phyloP scores from a whole-genome alignment of 768 basidiomycete genomes.

The Tricholoma hemisulphureum region DNA sequence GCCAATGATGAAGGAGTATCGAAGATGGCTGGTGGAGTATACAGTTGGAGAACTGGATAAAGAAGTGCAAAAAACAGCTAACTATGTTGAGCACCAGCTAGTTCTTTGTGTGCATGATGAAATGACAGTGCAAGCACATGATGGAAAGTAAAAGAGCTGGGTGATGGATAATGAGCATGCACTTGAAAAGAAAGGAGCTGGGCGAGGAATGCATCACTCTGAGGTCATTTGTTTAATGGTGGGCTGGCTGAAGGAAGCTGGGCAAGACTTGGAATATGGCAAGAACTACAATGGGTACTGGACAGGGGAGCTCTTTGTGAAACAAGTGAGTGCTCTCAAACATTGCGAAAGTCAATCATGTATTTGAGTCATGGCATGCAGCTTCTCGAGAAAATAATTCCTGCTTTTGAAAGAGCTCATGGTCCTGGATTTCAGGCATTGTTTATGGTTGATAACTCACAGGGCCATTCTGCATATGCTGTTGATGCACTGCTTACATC shows the following conservation, averaged over 20 bases:
- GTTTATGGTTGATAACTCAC: conserved; percentile 42
- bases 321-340: conserved; percentile 2
- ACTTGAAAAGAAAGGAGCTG: conserved; percentile 37
- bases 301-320: conserved; percentile 28
- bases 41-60: conserved; percentile 6
- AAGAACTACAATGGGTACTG: conserved; percentile 43
- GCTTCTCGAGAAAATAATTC: conserved; percentile 27
- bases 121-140: conserved; percentile 40
- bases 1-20: conserved; percentile 23
- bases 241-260: conserved; percentile 30
- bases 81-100: conserved; percentile 14
- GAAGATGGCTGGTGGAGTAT: too few relatives aligned
- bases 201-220: conserved; percentile 36
- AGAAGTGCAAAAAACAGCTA: conserved; percentile 8
- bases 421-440: too few relatives aligned
- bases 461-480: conserved; percentile 37
- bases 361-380: too few relatives aligned
- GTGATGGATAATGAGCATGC: conserved; percentile 33
- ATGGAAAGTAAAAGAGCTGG: conserved; percentile 24
- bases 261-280: conserved; percentile 39
- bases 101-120: conserved; percentile 36
- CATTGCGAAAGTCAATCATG: too few relatives aligned
- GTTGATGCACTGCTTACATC: conserved; percentile 31
- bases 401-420: too few relatives aligned
- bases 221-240: conserved; percentile 34